These are phyloP conservation scores for Saccharomycodes ludwigii DNA, from an alignment of 805 yeast species.

Conservation along the genomic window DNA sequence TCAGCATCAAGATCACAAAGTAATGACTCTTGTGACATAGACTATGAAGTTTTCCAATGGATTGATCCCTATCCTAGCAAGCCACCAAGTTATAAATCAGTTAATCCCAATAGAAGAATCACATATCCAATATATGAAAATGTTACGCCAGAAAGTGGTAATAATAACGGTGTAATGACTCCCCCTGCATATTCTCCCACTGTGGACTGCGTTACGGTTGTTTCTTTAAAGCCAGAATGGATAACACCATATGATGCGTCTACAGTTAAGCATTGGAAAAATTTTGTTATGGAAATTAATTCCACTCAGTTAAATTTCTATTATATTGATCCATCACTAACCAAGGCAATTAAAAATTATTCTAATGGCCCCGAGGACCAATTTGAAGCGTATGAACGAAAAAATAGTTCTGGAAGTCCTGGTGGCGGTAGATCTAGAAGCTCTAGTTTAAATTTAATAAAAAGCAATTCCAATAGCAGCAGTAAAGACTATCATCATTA, in stretches of 20 bases:
- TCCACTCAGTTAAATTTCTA: slow-evolving; percentile 78
- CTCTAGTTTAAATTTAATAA: too few species aligned
- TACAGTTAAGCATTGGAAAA: slow-evolving; percentile 57
- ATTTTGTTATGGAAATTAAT: slow-evolving; percentile 59
- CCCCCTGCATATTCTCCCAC: slow-evolving; percentile 63
- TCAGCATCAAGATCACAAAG: too few species aligned
- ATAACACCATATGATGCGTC: slow-evolving; percentile 65
- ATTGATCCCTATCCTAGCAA: slow-evolving; percentile 27
- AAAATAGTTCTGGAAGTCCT: too few species aligned
- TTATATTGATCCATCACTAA: slow-evolving; percentile 25
- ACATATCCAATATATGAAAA: slow-evolving; percentile 26
- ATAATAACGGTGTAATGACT: slow-evolving; percentile 20
- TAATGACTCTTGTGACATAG: slow-evolving; percentile 4
- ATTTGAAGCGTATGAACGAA: too few species aligned
- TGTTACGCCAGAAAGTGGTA: slow-evolving; percentile 13
- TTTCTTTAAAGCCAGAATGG: slow-evolving; percentile 64
- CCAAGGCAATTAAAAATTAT: slow-evolving; percentile 19
- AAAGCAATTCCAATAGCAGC: too few species aligned
- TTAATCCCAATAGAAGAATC: slow-evolving; percentile 17
- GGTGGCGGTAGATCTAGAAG: too few species aligned
- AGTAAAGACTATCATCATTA: slow-evolving; percentile 9
- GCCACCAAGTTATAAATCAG: slow-evolving; percentile 20
- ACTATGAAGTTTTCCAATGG: slow-evolving; percentile 17
- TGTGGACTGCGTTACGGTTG: slow-evolving; percentile 42
- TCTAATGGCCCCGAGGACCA: slow-evolving; percentile 20